Base-by-base conservation (phyloP, 495 filamentous ascomycete genomes). In the Aspergillus heteromorphus region DNA sequence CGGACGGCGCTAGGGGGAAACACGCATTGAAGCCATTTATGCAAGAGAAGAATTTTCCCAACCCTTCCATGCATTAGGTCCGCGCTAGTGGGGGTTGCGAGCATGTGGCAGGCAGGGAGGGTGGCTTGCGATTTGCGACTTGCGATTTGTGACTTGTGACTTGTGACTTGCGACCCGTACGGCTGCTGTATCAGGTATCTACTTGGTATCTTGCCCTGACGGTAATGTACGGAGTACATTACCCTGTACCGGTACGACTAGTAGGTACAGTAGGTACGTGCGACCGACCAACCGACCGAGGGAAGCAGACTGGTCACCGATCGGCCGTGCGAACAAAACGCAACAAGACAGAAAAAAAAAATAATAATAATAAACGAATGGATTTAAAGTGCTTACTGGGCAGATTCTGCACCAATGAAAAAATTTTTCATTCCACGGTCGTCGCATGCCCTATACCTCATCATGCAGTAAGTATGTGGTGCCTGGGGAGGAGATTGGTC, bases 321-420 rank as follows among this genome's bases (percentile, higher is more conserved):
- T n/a, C n/a, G n/a, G n/a, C n/a, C n/a, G n/a, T n/a, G n/a, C n/a
- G n/a, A n/a, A n/a, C n/a, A n/a, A n/a, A n/a, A n/a, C n/a, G n/a
- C n/a, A n/a, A n/a, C n/a, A n/a, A n/a, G n/a, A n/a, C n/a, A n/a
- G n/a, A n/a, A n/a, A n/a, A n/a, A n/a, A n/a, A n/a, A n/a, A 27
- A 27, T 27, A 7, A 27, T 7, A 3, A 27, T 4, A 27, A 27
- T 49, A 1, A 11, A 34, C 14, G 20, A n/a, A n/a, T n/a, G n/a
- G 9, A 19, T 36, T 48, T 54, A 40, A 40, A 40, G 51, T 54
- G 45, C 51, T 54, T 42, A 54, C 51, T 48, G 31, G 27, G 11
- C 27, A 20, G 5, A 19, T 14, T 17, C 8, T n/a, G 9, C 19
- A 36, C 51, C 51, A 54, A 48, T 48, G 31, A 48, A 48, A 48